These are phyloP conservation scores for Gautieria morchelliformis DNA, from an alignment of 768 basidiomycete genomes.

Conservation along the genomic window DNA sequence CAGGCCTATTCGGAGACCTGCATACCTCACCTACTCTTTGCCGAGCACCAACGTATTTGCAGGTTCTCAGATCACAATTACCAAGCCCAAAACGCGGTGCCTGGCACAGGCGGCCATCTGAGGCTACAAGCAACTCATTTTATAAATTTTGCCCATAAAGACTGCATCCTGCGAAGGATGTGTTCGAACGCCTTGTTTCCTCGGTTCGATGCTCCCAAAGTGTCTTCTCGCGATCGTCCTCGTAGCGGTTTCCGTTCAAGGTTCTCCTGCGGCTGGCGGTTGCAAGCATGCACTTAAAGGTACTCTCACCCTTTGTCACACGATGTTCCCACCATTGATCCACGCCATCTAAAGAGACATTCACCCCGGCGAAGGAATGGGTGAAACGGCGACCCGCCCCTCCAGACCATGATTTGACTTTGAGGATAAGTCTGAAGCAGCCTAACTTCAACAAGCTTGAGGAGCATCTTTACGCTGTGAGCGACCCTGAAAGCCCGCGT, in stretches of 20 bases:
- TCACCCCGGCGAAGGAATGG: not conserved
- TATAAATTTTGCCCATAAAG: not conserved
- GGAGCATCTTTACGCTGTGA: slow-evolving; percentile 9
- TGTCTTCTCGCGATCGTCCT: not conserved
- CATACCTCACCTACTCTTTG: too few relatives aligned
- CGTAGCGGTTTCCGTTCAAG: not conserved
- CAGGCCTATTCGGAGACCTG: too few relatives aligned
- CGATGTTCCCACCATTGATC: not conserved
- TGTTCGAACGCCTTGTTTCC: too few relatives aligned
- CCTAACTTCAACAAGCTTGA: slow-evolving; percentile 9
- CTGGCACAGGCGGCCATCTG: too few relatives aligned
- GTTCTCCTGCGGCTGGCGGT: not conserved
- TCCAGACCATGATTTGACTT: slow-evolving; percentile 6
- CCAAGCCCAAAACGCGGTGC: too few relatives aligned
- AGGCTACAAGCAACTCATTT: not conserved
- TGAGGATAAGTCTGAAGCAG: slow-evolving; percentile 11
- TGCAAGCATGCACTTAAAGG: not conserved
- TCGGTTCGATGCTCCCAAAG: not conserved
- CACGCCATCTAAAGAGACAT: not conserved
- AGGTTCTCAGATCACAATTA: too few relatives aligned
- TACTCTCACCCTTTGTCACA: not conserved
- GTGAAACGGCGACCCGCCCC: not conserved
- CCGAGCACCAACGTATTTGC: too few relatives aligned
- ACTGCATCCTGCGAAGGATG: not conserved
- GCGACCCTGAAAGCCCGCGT: slow-evolving; percentile 8